Evolutionary conservation across 106 monocot species (phyloP), one percentile per base, ranked within the genome.

Genomic region (Allium fistulosum): DNA sequence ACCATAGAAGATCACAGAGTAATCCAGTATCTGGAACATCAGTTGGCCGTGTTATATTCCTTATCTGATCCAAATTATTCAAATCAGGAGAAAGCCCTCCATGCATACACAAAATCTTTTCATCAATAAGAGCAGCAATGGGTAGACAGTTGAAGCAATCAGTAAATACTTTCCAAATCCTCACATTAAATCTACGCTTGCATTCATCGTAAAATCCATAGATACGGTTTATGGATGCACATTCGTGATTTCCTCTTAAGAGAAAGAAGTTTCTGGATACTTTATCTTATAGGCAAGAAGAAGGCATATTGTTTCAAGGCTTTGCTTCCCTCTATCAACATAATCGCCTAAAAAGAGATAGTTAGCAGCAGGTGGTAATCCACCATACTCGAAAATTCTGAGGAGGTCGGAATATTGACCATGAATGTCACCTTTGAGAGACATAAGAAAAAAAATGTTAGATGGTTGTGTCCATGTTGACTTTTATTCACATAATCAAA

Each of bases 191-290:
- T 53, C 76, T 73, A 6, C 73, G 59, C 48, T 73, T 84, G 47
- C 84, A 84, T 70, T 84, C 84, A 75, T 84, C 84, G 18, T 77
- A 77, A 56, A 84, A 84, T 8, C 80, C 84, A 68, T 77, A 77
- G 10, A 74, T 80, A 3, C 80, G 76, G 45, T 76, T 80, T 45
- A 80, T 71, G 6, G 73, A 70, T 49, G 72, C 72, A 73, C 68
- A 69, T 48, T 84, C 84, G 58, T 80, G 84, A 69, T 80, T 80
- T 48, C 83, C 81, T 64, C 81, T 60, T 60, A 83, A 62, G 53
- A 83, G 82, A 49, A 75, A 72, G 68, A 83, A 71, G 66, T 77
- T 48, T 84, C 77, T 18, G 84, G 80, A 53, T 77, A 80, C 68
- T 67, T 80, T 17, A 84, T 73, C 61, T 80, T 84, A 53, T 84